Conservation (phyloP, 1,284 basidiomycete species). For the Entoloma clypeatum region DNA sequence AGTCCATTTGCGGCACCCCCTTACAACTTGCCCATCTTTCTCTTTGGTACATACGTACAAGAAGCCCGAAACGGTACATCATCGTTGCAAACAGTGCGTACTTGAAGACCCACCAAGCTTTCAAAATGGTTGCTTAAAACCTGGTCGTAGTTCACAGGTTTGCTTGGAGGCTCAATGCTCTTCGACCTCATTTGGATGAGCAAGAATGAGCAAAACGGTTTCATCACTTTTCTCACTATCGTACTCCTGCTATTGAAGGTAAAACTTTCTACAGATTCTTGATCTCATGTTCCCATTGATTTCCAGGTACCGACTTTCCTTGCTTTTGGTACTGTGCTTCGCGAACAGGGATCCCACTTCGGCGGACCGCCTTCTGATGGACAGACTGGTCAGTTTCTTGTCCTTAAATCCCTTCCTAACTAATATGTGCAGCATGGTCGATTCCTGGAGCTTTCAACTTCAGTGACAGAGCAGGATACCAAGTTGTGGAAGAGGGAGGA, state of each 20-base stretch:
- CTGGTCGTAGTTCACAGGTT: conserved; percentile 54
- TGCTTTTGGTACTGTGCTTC: conserved; percentile 51
- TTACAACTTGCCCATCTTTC: conserved; percentile 71
- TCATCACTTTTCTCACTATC: conserved; percentile 54
- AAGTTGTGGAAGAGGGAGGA: conserved; percentile 65
- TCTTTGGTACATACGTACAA: conserved; percentile 70
- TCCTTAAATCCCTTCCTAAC: conserved; percentile 3
- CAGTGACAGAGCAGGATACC: conserved; percentile 61
- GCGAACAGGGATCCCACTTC: conserved; percentile 62
- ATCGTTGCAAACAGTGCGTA: conserved; percentile 55
- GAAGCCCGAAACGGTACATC: conserved; percentile 62
- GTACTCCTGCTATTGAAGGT: conserved; percentile 69
- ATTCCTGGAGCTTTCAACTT: conserved; percentile 80
- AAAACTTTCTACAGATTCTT: conserved; percentile 11
- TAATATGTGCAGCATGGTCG: conserved; percentile 60
- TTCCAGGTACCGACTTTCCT: conserved; percentile 57
- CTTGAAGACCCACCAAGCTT: background rate
- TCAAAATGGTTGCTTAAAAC: background rate
- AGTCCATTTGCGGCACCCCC: conserved; percentile 56
- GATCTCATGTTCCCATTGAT: conserved; percentile 9
- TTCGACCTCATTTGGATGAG: conserved; percentile 73
- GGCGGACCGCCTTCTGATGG: conserved; percentile 52
- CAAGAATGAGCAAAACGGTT: conserved; percentile 48
- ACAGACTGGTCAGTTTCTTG: conserved; percentile 50
- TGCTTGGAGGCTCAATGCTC: conserved; percentile 56